These are phyloP conservation scores for Chaetoscypha palmicola DNA, from an alignment of 2,329 filamentous ascomycete species.

Conservation along the genomic window DNA sequence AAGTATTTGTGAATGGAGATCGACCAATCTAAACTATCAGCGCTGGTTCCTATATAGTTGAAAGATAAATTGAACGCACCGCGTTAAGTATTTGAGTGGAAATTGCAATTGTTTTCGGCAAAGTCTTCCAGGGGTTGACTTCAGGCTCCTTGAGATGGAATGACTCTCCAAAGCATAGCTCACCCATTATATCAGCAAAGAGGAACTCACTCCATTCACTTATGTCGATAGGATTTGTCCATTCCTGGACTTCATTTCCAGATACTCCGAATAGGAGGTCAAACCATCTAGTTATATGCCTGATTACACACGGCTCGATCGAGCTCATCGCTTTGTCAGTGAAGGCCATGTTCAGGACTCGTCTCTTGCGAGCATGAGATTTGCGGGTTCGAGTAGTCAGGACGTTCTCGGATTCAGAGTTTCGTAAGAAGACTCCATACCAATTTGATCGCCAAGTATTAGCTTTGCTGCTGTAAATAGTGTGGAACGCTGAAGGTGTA, in stretches of 20 bases:
- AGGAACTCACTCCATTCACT: not conserved
- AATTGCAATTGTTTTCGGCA: conserved; percentile 8
- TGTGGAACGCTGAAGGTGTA: not conserved
- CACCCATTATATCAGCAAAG: conserved; percentile 1
- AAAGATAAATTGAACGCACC: conserved; percentile 1
- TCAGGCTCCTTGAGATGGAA: conserved; percentile 4
- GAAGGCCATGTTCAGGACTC: conserved; percentile 4
- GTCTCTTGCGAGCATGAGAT: not conserved
- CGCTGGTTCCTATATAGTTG: not conserved
- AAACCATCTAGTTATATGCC: conserved; percentile 6
- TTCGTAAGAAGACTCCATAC: not conserved
- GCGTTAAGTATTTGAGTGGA: too few relatives aligned
- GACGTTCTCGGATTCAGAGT: not conserved
- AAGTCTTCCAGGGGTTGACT: not conserved
- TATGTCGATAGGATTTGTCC: conserved; percentile 1
- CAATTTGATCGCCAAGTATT: conserved; percentile 9
- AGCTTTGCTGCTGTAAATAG: conserved; percentile 4
- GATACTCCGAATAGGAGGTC: conserved; percentile 1
- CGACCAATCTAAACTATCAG: not conserved
- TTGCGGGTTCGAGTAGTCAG: conserved; percentile 3
- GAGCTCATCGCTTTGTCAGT: conserved; percentile 4
- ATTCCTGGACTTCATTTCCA: not conserved
- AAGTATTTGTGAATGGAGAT: not conserved
- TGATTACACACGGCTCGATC: conserved; percentile 1
- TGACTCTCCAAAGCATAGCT: conserved; percentile 5